Evolutionary conservation across 2,329 filamentous ascomycete species (phyloP).

Genomic region (Penicillium sp.): DNA sequence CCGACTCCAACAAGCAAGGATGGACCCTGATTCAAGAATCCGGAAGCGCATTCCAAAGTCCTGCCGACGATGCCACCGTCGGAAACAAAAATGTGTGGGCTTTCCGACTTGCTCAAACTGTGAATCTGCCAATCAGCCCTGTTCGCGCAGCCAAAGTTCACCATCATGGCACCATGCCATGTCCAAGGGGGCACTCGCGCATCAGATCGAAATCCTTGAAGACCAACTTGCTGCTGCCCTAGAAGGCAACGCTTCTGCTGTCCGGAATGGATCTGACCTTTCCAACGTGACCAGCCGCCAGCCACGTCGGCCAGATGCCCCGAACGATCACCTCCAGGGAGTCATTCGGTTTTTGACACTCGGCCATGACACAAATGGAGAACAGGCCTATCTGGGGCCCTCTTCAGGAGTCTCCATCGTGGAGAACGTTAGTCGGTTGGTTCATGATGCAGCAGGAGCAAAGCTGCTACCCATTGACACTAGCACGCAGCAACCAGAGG

Average conservation of each 20-base stretch:
- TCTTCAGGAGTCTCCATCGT: slow-evolving; percentile 21
- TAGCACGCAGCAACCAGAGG: not conserved
- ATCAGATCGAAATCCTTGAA: slow-evolving; percentile 22
- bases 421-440: not conserved
- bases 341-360: slow-evolving; percentile 9
- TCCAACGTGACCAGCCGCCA: not conserved
- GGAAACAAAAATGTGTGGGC: slow-evolving; percentile 26
- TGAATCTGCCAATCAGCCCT: slow-evolving; percentile 18
- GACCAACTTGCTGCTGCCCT: slow-evolving; percentile 12
- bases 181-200: slow-evolving; percentile 24
- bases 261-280: not conserved
- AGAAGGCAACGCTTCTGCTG: not conserved
- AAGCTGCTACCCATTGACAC: slow-evolving; percentile 7
- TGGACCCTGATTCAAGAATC: slow-evolving; percentile 9
- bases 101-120: slow-evolving; percentile 23
- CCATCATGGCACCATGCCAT: slow-evolving; percentile 27
- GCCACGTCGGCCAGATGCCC: not conserved
- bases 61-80: slow-evolving; percentile 24
- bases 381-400: slow-evolving; percentile 15
- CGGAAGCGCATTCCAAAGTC: slow-evolving; percentile 26
- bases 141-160: slow-evolving; percentile 17
- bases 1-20: not conserved
- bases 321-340: not conserved
- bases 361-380: not conserved
- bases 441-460: slow-evolving; percentile 4